Conservation (phyloP, 2,329 filamentous ascomycete genomes). For the Colletotrichum simmondsii region DNA sequence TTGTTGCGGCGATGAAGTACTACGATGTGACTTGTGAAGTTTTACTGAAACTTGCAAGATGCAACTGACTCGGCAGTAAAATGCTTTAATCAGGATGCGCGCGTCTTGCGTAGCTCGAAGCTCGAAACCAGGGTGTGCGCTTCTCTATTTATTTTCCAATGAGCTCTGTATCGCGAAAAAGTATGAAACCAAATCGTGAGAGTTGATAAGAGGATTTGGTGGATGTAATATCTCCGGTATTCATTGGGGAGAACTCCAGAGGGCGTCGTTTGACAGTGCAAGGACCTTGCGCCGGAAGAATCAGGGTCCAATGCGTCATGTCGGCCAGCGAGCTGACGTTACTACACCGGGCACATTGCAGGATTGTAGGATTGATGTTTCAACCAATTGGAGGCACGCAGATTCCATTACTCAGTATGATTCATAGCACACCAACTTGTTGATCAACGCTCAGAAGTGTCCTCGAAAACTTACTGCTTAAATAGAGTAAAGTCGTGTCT, state of each 20-base stretch:
- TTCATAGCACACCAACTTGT: too few species aligned
- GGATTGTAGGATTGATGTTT: neutral
- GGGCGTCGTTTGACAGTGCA: neutral
- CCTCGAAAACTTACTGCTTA: neutral
- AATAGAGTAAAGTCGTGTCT: neutral
- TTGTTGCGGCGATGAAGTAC: too few species aligned
- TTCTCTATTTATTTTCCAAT: neutral
- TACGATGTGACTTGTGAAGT: neutral
- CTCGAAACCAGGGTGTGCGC: neutral
- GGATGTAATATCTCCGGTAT: neutral
- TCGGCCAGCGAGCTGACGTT: neutral
- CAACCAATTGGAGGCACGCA: neutral
- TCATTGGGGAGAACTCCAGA: neutral
- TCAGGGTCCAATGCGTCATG: neutral
- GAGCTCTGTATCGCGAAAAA: neutral
- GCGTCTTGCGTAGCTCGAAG: neutral
- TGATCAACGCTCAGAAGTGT: too few species aligned
- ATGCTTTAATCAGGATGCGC: neutral
- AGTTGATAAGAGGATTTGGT: neutral
- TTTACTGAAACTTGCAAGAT: neutral
- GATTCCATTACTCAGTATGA: too few species aligned
- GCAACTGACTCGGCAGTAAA: neutral
- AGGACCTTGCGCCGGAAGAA: neutral
- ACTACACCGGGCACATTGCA: neutral
- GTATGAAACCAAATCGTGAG: neutral